These are phyloP conservation scores for Fusarium sp. DNA, from an alignment of 2,329 filamentous ascomycete species.

Conservation along the genomic window DNA sequence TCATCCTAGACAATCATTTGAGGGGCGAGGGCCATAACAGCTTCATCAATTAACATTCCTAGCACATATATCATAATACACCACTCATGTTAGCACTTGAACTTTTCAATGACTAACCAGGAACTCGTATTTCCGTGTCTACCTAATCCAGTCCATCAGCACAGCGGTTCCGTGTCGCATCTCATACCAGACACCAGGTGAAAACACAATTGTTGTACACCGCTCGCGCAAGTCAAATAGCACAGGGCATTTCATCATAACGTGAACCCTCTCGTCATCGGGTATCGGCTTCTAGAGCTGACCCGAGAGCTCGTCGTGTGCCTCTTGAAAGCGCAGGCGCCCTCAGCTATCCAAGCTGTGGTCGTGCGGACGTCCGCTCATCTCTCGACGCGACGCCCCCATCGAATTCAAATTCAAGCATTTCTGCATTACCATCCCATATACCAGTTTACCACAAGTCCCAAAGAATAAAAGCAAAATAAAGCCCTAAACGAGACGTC, in stretches of 20 bases:
- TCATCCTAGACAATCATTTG: background rate
- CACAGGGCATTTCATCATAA: conserved; percentile 30
- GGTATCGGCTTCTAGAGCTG: conserved; percentile 21
- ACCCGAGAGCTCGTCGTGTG: conserved; percentile 36
- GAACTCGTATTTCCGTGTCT: conserved; percentile 47
- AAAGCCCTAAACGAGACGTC: conserved; percentile 20
- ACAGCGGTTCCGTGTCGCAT: conserved; percentile 42
- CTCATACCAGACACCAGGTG: conserved; percentile 39
- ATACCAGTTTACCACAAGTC: conserved; percentile 43
- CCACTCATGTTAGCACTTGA: conserved; percentile 8
- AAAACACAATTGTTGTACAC: conserved; percentile 46
- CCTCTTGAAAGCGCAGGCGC: conserved; percentile 35
- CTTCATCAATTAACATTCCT: conserved; percentile 27
- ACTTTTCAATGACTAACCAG: conserved; percentile 34
- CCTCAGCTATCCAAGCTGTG: conserved; percentile 46
- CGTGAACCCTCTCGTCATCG: conserved; percentile 23
- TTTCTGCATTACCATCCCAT: conserved; percentile 49
- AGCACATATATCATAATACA: conserved; percentile 10
- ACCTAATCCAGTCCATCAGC: conserved; percentile 49
- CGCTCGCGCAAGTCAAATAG: conserved; percentile 39
- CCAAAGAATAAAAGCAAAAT: conserved; percentile 42
- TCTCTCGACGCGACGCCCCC: conserved; percentile 43
- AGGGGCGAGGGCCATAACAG: conserved; percentile 7
- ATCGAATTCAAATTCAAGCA: conserved; percentile 45
- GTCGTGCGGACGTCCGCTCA: conserved; percentile 37